Percentiles rank a stretch among this genome's conserved stretches.
phyloP scores from a whole-genome alignment of 83 land plant genomes.

The Picea engelmannii region DNA sequence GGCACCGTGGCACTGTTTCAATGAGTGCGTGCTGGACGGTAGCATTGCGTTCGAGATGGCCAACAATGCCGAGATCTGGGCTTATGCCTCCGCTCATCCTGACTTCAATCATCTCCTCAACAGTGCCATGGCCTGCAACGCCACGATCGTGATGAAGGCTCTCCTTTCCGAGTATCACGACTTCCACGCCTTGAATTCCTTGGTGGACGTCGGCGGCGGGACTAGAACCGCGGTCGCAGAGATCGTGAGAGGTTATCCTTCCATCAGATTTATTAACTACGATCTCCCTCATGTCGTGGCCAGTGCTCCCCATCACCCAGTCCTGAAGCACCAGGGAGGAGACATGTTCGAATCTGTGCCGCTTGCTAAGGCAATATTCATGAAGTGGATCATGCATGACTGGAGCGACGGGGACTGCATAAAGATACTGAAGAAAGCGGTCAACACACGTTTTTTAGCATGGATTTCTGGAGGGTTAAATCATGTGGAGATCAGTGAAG shows the following conservation, averaged over 20 bases:
- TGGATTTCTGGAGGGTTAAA: too few relatives aligned
- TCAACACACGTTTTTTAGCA: too few relatives aligned
- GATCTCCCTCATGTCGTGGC: constrained; percentile 11
- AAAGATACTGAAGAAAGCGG: too few relatives aligned
- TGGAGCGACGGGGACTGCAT: constrained; percentile 26
- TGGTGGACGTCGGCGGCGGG: constrained; percentile 16
- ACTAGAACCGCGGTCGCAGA: background rate
- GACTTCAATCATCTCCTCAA: constrained; percentile 8
- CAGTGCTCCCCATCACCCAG: constrained; percentile 25
- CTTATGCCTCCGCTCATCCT: background rate
- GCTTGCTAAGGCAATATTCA: constrained; percentile 71
- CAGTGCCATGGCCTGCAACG: constrained; percentile 20
- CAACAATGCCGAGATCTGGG: background rate
- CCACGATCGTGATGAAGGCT: constrained; percentile 1
- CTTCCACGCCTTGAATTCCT: background rate
- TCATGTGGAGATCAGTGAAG: too few relatives aligned
- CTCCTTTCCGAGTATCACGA: background rate
- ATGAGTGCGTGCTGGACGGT: background rate
- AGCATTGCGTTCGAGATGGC: background rate
- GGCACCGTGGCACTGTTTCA: constrained; percentile 13
- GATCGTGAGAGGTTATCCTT: background rate
- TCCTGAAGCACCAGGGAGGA: constrained; percentile 76
- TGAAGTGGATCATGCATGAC: constrained; percentile 55
- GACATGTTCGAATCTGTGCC: constrained; percentile 78
- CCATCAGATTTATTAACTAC: background rate